Conservation (phyloP, 225 moss, liverwort and hornwort species). For the Physcomitrellopsis africana region DNA sequence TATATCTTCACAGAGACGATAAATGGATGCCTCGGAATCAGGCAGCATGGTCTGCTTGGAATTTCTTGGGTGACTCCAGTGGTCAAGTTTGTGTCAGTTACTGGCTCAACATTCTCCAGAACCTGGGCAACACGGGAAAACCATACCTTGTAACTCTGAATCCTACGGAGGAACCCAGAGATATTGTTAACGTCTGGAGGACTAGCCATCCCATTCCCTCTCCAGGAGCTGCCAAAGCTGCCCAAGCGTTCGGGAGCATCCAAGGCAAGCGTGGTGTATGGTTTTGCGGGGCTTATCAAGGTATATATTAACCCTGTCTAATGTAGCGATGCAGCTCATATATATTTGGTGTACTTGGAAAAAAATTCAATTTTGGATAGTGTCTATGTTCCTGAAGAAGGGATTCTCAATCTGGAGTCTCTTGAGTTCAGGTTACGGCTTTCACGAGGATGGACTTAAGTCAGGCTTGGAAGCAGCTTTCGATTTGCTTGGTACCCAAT, state of each 20-base stretch:
- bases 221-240: conserved; percentile 65
- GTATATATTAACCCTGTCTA: conserved; percentile 19
- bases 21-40: conserved; percentile 68
- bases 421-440: conserved; percentile 65
- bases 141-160: conserved; percentile 83
- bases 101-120: conserved; percentile 90
- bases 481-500: conserved; percentile 60
- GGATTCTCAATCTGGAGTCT: conserved; percentile 2
- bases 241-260: conserved; percentile 59
- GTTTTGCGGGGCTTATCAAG: conserved; percentile 97
- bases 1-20: conserved; percentile 81
- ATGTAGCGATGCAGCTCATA: neutral
- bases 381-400: neutral
- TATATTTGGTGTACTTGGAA: neutral
- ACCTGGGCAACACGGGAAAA: conserved; percentile 73
- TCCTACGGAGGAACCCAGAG: conserved; percentile 57
- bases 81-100: conserved; percentile 78
- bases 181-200: conserved; percentile 61
- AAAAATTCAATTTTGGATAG: neutral
- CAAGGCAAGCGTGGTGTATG: conserved; percentile 86
- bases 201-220: conserved; percentile 82
- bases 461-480: conserved; percentile 73
- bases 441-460: conserved; percentile 92
- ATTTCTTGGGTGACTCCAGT: conserved; percentile 73
- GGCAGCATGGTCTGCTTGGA: conserved; percentile 94